Evolutionary conservation across 106 monocot genomes (phyloP).

Genomic region (Iris macrosiphon): DNA sequence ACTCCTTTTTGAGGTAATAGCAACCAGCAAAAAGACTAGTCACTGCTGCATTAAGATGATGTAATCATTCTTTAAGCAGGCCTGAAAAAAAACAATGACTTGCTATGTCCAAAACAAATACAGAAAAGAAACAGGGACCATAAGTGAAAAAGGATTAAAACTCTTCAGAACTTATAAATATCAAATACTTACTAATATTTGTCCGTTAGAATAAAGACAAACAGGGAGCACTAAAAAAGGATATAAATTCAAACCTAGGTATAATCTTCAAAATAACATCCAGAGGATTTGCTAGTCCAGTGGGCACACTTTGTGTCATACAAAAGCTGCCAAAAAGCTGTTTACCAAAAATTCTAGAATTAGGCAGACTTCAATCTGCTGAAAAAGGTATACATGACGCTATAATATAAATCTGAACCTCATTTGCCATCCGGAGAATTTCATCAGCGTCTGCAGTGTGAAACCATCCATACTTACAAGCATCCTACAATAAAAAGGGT

Average conservation of each 20-base stretch:
- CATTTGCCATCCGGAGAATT: constrained; percentile 8
- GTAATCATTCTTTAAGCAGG: too few species aligned
- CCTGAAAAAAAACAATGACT: too few species aligned
- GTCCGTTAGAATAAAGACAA: neutral
- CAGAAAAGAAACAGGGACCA: too few species aligned
- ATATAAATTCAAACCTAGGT: constrained; percentile 2
- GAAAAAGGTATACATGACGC: neutral
- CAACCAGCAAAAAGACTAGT: too few species aligned
- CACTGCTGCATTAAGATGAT: too few species aligned
- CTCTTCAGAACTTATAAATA: too few species aligned
- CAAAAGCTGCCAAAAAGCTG: constrained; percentile 11
- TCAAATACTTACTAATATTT: neutral
- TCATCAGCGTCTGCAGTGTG: constrained; percentile 7
- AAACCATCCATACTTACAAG: constrained; percentile 14
- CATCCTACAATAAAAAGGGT: constrained; percentile 10
- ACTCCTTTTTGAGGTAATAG: too few species aligned
- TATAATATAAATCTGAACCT: neutral
- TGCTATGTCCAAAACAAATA: too few species aligned
- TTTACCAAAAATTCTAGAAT: constrained; percentile 1
- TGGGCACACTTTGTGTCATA: constrained; percentile 1
- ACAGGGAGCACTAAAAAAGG: neutral
- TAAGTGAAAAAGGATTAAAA: too few species aligned
- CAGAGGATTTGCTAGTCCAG: neutral
- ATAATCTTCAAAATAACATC: neutral
- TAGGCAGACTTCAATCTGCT: neutral